Conservation (phyloP, 768 basidiomycete genomes). For the Pleurotus sapidus region DNA sequence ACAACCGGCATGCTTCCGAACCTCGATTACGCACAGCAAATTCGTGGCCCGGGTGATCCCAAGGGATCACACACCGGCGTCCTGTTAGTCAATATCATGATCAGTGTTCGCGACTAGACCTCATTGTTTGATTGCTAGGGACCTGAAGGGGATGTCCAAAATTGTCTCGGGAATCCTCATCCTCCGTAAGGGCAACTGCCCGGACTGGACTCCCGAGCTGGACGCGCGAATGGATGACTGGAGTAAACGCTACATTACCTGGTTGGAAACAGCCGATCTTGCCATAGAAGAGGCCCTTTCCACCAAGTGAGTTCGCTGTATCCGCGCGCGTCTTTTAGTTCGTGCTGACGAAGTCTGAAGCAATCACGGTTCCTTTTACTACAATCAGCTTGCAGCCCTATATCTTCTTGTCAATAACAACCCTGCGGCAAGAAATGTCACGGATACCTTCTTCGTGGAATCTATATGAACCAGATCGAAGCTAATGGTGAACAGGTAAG, state of each 20-base stretch:
- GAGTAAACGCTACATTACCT: constrained; percentile 48
- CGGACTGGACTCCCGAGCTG: constrained; percentile 52
- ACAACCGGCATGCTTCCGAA: constrained; percentile 64
- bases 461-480: constrained; percentile 51
- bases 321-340: background rate
- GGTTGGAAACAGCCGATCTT: constrained; percentile 49
- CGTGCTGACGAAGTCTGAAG: constrained; percentile 24
- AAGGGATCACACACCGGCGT: constrained; percentile 50
- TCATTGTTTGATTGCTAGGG: constrained; percentile 26
- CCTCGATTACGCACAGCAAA: constrained; percentile 54
- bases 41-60: constrained; percentile 33
- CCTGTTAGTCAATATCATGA: constrained; percentile 33
- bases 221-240: constrained; percentile 49
- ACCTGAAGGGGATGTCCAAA: constrained; percentile 58
- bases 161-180: constrained; percentile 50
- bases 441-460: constrained; percentile 47
- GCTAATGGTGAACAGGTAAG: constrained; percentile 57
- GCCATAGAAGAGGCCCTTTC: constrained; percentile 44
- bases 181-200: constrained; percentile 44
- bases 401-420: constrained; percentile 52
- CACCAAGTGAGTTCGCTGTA: constrained; percentile 39
- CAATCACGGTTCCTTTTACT: constrained; percentile 68
- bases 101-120: background rate
- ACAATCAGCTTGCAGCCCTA: constrained; percentile 55
- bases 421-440: constrained; percentile 42